Evolutionary conservation across 495 filamentous ascomycete genomes (phyloP).

Genomic region (Daldinia concentrica): DNA sequence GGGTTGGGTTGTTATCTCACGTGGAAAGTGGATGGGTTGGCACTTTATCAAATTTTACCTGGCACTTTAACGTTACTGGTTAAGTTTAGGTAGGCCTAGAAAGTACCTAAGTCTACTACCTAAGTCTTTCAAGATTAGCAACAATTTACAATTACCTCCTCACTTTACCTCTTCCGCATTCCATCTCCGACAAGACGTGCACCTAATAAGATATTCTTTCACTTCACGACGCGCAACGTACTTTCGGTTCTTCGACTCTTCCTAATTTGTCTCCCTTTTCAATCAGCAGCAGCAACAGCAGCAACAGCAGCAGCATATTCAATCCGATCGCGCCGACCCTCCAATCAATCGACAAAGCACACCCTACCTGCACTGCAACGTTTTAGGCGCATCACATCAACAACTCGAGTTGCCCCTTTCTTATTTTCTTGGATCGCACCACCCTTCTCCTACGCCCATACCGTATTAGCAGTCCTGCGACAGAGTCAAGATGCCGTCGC

Average conservation of each 20-base stretch:
- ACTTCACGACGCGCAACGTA: not conserved
- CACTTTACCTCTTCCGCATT: slow-evolving; percentile 33
- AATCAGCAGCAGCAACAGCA: too few species aligned
- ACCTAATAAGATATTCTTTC: not conserved
- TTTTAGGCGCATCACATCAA: slow-evolving; percentile 35
- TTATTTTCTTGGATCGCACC: slow-evolving; percentile 5
- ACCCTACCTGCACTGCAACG: slow-evolving; percentile 33
- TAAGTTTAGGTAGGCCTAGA: slow-evolving; percentile 7
- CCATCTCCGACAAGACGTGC: slow-evolving; percentile 20
- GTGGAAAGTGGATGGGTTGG: too few species aligned
- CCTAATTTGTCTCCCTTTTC: not conserved
- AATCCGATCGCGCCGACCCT: slow-evolving; percentile 26
- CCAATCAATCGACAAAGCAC: slow-evolving; percentile 24
- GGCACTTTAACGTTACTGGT: too few species aligned
- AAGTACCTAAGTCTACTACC: not conserved
- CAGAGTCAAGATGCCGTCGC: slow-evolving; percentile 60
- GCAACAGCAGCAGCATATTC: too few species aligned
- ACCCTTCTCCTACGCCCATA: not conserved
- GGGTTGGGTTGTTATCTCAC: too few species aligned
- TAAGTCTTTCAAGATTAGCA: slow-evolving; percentile 23
- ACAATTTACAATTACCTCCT: slow-evolving; percentile 17
- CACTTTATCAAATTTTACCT: too few species aligned
- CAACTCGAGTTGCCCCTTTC: slow-evolving; percentile 28
- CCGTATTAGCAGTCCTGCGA: slow-evolving; percentile 6
- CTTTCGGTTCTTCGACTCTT: not conserved